Conservation (phyloP, 306 rosid species). For the Lathyrus tuberosus region DNA sequence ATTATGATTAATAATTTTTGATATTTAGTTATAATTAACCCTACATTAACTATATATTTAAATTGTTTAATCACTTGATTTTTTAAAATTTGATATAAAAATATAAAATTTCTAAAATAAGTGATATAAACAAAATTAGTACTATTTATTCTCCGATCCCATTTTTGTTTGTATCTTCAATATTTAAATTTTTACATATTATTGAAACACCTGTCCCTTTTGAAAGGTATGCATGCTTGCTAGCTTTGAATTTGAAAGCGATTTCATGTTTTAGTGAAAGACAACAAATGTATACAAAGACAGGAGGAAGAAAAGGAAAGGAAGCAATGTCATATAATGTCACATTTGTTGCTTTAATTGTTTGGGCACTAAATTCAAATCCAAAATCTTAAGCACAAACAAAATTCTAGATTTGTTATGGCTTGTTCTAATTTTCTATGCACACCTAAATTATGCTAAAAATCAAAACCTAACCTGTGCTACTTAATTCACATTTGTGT, state of each 20-base stretch:
- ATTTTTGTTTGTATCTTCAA: background rate
- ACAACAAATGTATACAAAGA: conserved; percentile 52
- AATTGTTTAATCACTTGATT: no score
- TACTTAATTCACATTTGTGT: conserved; percentile 38
- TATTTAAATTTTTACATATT: background rate
- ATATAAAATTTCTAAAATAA: background rate
- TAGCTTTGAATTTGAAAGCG: conserved; percentile 44
- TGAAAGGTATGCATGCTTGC: conserved; percentile 25
- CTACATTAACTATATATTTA: no score
- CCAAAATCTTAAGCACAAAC: conserved; percentile 32
- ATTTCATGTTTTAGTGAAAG: conserved; percentile 34
- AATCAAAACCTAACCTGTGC: background rate
- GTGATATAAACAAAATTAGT: background rate
- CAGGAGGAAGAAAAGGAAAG: conserved; percentile 50
- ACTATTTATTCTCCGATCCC: background rate
- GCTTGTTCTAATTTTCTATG: conserved; percentile 30
- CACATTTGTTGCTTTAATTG: conserved; percentile 38
- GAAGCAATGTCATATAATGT: conserved; percentile 42
- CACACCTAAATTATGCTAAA: background rate
- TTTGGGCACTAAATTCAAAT: conserved; percentile 29
- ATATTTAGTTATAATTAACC: no score
- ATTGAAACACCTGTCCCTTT: conserved; percentile 7
- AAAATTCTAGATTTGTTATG: conserved; percentile 30
- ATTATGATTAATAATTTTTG: no score
- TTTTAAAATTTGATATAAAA: background rate